A percentile compares a stretch with the other conserved stretches of the same genome.
Evolutionary conservation across 352 stramenopile genomes (phyloP).

Genomic region (Phytophthora tentaculata): DNA sequence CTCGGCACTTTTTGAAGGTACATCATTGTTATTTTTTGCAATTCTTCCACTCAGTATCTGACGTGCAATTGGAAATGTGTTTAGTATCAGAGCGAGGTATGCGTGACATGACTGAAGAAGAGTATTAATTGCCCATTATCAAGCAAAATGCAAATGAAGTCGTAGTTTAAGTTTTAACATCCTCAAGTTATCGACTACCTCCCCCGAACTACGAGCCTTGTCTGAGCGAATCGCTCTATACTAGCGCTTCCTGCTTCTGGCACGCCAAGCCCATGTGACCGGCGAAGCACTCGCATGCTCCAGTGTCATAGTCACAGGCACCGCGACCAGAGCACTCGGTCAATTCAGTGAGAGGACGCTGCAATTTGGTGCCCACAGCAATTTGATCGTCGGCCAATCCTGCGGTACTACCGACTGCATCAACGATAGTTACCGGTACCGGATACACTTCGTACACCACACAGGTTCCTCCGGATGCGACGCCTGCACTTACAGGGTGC

Average conservation of each 20-base stretch:
- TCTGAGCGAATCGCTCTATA: too few species aligned
- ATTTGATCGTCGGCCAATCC: background rate
- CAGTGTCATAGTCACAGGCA: slow-evolving; percentile 55
- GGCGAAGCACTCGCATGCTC: slow-evolving; percentile 68
- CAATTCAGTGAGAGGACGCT: slow-evolving; percentile 53
- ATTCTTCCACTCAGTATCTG: background rate
- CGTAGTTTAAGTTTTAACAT: background rate
- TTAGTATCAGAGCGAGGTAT: slow-evolving; percentile 39
- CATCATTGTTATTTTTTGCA: too few species aligned
- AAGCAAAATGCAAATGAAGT: background rate
- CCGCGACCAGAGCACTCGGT: slow-evolving; percentile 67
- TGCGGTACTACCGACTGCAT: too few species aligned
- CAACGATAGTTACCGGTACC: too few species aligned
- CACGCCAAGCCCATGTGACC: slow-evolving; percentile 83
- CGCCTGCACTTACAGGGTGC: slow-evolving; percentile 39
- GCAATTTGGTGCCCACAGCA: background rate
- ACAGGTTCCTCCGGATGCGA: slow-evolving; percentile 32
- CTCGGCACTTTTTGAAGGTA: slow-evolving; percentile 51
- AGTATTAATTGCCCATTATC: slow-evolving; percentile 20
- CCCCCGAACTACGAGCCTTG: background rate
- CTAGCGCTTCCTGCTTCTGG: slow-evolving; percentile 51
- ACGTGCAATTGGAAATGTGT: background rate
- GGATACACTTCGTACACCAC: slow-evolving; percentile 44
- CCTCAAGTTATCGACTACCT: background rate
- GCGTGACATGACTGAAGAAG: slow-evolving; percentile 26